phyloP scores from a whole-genome alignment of 2,329 filamentous ascomycete species.

The Nothomitra cinnamomea region DNA sequence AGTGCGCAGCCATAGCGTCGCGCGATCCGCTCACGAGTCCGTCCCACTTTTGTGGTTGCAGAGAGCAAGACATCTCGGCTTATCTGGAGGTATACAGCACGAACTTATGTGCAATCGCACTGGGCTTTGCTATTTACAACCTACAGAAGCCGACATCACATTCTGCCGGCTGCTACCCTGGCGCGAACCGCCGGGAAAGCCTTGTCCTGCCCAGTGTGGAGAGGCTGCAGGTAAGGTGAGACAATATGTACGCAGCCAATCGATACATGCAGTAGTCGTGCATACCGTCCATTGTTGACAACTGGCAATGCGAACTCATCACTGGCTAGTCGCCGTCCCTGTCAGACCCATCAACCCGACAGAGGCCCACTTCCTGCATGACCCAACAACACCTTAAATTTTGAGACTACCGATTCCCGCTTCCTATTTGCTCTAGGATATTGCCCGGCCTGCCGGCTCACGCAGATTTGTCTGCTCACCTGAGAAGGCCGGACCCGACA shows the following conservation, averaged over 20 bases:
- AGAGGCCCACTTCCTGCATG: constrained; percentile 1
- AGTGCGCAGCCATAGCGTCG: too few relatives aligned
- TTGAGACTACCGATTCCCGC: not conserved
- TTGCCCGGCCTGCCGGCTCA: not conserved
- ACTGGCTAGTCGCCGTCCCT: not conserved
- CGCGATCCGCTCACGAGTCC: too few relatives aligned
- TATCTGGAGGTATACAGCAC: too few relatives aligned
- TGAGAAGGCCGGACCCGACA: constrained; percentile 11
- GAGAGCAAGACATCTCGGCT: too few relatives aligned
- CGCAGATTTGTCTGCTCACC: constrained; percentile 11
- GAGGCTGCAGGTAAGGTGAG: not conserved
- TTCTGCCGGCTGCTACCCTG: too few relatives aligned
- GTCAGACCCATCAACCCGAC: constrained; percentile 1
- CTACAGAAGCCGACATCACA: too few relatives aligned
- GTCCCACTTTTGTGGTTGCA: too few relatives aligned
- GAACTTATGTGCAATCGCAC: too few relatives aligned
- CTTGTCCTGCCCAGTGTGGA: not conserved
- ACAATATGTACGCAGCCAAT: not conserved
- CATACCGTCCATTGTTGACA: not conserved
- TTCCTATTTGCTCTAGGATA: not conserved
- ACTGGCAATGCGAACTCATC: not conserved
- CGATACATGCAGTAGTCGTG: not conserved
- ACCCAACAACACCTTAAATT: constrained; percentile 1
- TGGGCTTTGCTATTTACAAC: too few relatives aligned
- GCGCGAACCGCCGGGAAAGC: too few relatives aligned